These are phyloP conservation scores for Spizellomyces sp. DNA, from an alignment of 192 early-diverging fungal genomes.

Conservation along the genomic window DNA sequence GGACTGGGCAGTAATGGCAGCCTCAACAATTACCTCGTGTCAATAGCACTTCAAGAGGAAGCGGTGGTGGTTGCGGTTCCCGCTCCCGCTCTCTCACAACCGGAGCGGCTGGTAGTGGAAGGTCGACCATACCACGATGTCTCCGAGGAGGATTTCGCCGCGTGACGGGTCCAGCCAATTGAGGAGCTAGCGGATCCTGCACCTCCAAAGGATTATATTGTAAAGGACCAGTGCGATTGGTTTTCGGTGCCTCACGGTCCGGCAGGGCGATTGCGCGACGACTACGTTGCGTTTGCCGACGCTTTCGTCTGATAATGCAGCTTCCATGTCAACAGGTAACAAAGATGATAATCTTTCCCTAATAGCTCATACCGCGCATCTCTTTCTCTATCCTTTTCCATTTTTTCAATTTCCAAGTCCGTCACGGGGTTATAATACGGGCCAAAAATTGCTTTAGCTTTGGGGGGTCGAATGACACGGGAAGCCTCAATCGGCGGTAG, in stretches of 20 bases:
- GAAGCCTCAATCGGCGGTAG: conserved; percentile 59
- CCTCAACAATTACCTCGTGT: too few species aligned
- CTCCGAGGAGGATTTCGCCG: conserved; percentile 6
- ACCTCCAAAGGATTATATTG: conserved; percentile 1
- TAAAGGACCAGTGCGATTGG: conserved; percentile 52
- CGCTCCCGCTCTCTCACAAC: not conserved
- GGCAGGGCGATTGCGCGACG: conserved; percentile 60
- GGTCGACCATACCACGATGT: not conserved
- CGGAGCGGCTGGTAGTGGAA: not conserved
- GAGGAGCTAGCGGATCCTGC: conserved; percentile 6
- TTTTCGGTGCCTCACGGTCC: conserved; percentile 71
- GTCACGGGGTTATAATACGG: conserved; percentile 32
- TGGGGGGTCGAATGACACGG: conserved; percentile 20
- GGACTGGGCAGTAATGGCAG: not conserved
- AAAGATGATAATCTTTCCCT: too few species aligned
- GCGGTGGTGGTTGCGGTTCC: not conserved
- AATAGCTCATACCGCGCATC: conserved; percentile 48
- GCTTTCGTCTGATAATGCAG: conserved; percentile 65
- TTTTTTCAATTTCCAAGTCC: conserved; percentile 64
- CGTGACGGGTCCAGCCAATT: not conserved
- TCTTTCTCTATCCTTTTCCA: conserved; percentile 82
- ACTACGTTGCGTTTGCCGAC: conserved; percentile 77
- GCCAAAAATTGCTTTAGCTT: conserved; percentile 28
- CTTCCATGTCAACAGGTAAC: too few species aligned
- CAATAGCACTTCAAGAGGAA: not conserved